Conservation (phyloP, 805 yeast species). For the Lipomyces oligophaga region DNA sequence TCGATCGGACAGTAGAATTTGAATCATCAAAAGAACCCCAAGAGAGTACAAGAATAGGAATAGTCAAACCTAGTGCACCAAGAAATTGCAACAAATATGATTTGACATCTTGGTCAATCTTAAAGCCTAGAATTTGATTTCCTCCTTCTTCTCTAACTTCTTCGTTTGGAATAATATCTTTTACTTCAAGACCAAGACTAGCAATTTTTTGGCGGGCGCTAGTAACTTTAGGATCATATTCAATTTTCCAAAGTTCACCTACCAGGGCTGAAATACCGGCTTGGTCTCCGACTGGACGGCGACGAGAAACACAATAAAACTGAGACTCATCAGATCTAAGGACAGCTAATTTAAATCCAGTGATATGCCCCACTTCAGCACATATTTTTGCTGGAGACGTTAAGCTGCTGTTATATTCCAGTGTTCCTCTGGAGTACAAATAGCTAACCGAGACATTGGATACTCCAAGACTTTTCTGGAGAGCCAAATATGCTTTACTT, state of each 20-base stretch:
- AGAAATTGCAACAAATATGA: neutral
- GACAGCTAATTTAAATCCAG: conserved; percentile 14
- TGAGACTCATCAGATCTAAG: conserved; percentile 5
- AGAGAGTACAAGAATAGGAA: conserved; percentile 16
- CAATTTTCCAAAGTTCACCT: conserved; percentile 3
- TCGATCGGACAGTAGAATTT: neutral
- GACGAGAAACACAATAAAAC: conserved; percentile 3
- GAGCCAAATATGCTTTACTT: conserved; percentile 3
- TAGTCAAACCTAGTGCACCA: conserved; percentile 2
- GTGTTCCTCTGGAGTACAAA: conserved; percentile 3
- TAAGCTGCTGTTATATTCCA: conserved; percentile 5
- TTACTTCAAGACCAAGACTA: conserved; percentile 6
- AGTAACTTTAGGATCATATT: conserved; percentile 1
- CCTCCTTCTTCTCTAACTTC: neutral
- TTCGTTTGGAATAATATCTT: conserved; percentile 13
- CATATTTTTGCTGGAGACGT: conserved; percentile 4
- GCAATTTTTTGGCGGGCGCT: conserved; percentile 6
- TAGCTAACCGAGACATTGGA: conserved; percentile 4
- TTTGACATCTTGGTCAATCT: neutral
- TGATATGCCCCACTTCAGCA: conserved; percentile 9
- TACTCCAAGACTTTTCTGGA: conserved; percentile 5
- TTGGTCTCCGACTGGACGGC: conserved; percentile 1
- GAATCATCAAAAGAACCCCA: conserved; percentile 9
- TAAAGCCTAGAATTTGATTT: neutral
- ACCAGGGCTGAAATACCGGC: neutral